Evolutionary conservation across 129 eudicot species (phyloP).

Genomic region (Scalesia atractyloides): DNA sequence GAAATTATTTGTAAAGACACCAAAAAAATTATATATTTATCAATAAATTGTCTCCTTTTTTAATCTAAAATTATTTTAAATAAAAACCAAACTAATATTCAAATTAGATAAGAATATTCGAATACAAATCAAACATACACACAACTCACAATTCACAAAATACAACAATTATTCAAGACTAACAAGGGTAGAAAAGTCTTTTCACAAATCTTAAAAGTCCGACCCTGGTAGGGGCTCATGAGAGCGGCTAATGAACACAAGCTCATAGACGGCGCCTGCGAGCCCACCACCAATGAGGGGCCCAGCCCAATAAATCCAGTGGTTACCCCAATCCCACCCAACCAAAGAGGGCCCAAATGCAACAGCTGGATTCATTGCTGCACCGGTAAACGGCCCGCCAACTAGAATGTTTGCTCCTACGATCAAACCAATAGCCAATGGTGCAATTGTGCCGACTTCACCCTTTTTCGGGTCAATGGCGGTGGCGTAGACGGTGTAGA

Average conservation of each 20-base stretch:
- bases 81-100: neutral
- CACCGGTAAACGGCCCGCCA: conserved; percentile 64
- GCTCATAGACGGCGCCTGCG: conserved; percentile 48
- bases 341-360: conserved; percentile 60
- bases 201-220: conserved; percentile 35
- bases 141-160: conserved; percentile 18
- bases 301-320: conserved; percentile 73
- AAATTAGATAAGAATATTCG: neutral
- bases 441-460: conserved; percentile 48
- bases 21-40: too few species aligned
- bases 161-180: conserved; percentile 8
- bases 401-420: conserved; percentile 63
- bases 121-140: conserved; percentile 18
- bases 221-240: conserved; percentile 52
- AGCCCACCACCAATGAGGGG: conserved; percentile 59
- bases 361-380: conserved; percentile 65
- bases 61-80: neutral
- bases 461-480: conserved; percentile 64
- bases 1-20: neutral
- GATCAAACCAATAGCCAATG: conserved; percentile 57
- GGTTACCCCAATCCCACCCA: conserved; percentile 44
- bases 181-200: conserved; percentile 19
- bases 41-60: neutral
- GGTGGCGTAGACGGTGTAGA: conserved; percentile 71
- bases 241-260: conserved; percentile 45